phyloP scores from a whole-genome alignment of 2,329 filamentous ascomycete species.

The Neophaeococcomyces mojaviensis region DNA sequence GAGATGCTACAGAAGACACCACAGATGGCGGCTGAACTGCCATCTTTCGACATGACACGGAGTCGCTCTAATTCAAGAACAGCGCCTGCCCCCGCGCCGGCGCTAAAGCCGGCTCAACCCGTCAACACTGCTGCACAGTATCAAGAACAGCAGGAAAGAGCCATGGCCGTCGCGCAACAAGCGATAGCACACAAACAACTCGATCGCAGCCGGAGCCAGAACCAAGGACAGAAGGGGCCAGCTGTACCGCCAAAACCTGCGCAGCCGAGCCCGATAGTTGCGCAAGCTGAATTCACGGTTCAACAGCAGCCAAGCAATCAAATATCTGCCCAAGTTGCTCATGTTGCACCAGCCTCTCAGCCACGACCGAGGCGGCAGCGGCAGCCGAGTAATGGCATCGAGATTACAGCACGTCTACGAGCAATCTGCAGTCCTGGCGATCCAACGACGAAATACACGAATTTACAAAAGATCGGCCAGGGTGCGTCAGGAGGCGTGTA shows the following conservation, averaged over 20 bases:
- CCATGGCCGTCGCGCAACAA: constrained; percentile 71
- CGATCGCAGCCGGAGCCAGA: constrained; percentile 66
- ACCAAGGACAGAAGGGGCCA: constrained; percentile 49
- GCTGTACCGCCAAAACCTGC: constrained; percentile 33
- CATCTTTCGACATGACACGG: constrained; percentile 50
- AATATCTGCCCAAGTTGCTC: constrained; percentile 26
- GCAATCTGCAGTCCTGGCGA: constrained; percentile 87
- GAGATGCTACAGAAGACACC: constrained; percentile 5
- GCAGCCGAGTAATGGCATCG: constrained; percentile 66
- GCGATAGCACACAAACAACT: constrained; percentile 63
- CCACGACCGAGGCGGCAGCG: constrained; percentile 59
- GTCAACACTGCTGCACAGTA: constrained; percentile 38
- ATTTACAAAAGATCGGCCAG: constrained; percentile 91
- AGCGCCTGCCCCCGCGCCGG: constrained; percentile 12
- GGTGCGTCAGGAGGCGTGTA: constrained; percentile 94
- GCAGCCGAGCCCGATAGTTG: constrained; percentile 22
- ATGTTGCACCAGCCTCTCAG: constrained; percentile 48
- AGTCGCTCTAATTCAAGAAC: constrained; percentile 57
- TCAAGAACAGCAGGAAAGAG: constrained; percentile 73
- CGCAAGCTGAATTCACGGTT: constrained; percentile 34
- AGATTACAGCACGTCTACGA: constrained; percentile 75
- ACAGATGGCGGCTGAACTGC: not conserved
- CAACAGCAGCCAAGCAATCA: constrained; percentile 31
- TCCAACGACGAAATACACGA: constrained; percentile 77
- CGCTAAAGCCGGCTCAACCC: constrained; percentile 12